Evolutionary conservation across 2,329 filamentous ascomycete species (phyloP), one percentile per base, ranked within the genome.

Genomic region (Thielaviopsis musarum): DNA sequence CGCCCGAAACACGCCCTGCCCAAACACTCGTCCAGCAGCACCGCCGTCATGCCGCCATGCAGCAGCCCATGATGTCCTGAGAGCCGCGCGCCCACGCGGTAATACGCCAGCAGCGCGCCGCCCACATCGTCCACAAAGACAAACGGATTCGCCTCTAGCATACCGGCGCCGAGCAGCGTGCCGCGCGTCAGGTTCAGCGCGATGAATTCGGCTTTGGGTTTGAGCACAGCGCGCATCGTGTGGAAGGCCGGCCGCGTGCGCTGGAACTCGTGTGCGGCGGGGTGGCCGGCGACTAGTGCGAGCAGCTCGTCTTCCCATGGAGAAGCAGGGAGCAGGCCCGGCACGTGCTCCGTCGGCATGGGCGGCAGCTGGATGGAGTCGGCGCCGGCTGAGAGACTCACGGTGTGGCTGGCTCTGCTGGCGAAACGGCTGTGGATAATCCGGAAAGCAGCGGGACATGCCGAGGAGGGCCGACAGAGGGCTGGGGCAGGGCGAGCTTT

Each of bases 21-120:
- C 58, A 64, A 62, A 24, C 61, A 61, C 19, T 64, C 64, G 53
- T 66, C 65, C 7, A 65, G 58, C n/a, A 66, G 51, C 19, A 61
- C 54, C 1, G 64, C 62, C 15, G 62, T 45, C 38, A 66, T 52
- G 10, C 65, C 65, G 9, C 65, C 65, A 38, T 66, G 64, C 3
- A 65, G 60, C 12, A 65, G 60, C 1, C 63, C 63, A 4, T 38
- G 17, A 34, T 66, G 65, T 17, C 64, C 64, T 1, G 64, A 59
- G 15, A 66, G 61, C 5, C 60, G 55, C 54, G 38, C 52, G 30
- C 64, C 64, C 13, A 65, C 21, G 68, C 58, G 52, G 26, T 59
- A 59, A 24, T 38, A 59, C 19, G 58, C 58, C 45, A 59, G 49
- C 13, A 59, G n/a, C 1, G 53, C 58, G 13, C 58, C 58, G n/a